Evolutionary conservation across 2,329 filamentous ascomycete species (phyloP), one percentile per base, ranked within the genome.

Genomic region (Neonectria magnoliae): DNA sequence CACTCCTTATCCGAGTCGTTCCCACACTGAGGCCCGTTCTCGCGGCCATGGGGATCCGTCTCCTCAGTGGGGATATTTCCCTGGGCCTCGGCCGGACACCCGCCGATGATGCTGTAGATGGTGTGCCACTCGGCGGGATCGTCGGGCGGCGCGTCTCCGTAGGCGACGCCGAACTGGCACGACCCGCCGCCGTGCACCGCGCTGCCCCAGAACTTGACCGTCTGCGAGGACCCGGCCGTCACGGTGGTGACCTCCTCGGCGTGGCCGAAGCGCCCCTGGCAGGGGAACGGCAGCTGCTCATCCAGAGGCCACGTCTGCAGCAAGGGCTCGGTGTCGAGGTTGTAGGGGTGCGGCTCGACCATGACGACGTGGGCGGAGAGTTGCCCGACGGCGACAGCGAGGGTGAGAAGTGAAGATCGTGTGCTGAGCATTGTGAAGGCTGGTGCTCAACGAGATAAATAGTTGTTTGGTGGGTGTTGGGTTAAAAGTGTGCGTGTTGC

Each of bases 271-370:
- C 66, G 58, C 22, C 68, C 69, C 42, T 75, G 72, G 38, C 73
- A 75, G 3, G 73, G 73, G 41, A 75, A 75, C 1, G 70, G 68
- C 2, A 72, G 59, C 0, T 66, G 48, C 3, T 57, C 66, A 33
- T 62, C 67, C 2, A 75, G 58, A 20, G 73, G 73, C 38, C 66
- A 61, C 16, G 52, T 66, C 36, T 75, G 72, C 10, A 66, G 62
- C 1, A 73, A 59, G 5, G 73, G 73, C 2, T 63, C 64, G 0
- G 63, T 74, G 52, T 75, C 71, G 41, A 75, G 71, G 36, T 74
- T 75, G 69, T 64, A 75, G n/a, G 73, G 73, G 10, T 75, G 73
- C 10, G 73, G 73, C n/a, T 75, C 73, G 2, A 75, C 36, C 73
- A 75, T 75, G 61, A 75, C 66, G 52, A 74, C 62, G 14, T 75